phyloP scores from a whole-genome alignment of 148 eudicot species.

The Camellia granthamiana region DNA sequence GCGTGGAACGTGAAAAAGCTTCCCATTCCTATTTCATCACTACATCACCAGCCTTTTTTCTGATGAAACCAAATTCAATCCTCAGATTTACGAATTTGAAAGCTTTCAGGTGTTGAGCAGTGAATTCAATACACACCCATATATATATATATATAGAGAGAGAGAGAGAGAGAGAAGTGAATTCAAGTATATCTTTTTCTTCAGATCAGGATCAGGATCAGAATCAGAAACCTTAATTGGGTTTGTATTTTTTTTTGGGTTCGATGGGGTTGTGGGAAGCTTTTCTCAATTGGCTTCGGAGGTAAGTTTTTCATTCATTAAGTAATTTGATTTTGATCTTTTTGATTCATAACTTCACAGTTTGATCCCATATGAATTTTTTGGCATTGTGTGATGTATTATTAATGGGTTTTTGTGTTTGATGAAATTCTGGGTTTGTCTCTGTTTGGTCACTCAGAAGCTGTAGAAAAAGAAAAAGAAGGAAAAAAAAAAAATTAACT shows the following conservation, averaged over 20 bases:
- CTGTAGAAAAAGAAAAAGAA: neutral
- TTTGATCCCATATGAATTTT: neutral
- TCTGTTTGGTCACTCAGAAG: neutral
- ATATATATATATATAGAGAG: neutral
- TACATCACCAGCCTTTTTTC: neutral
- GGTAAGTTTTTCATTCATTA: slow-evolving; percentile 13
- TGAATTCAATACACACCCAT: too few relatives aligned
- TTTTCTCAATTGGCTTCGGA: slow-evolving; percentile 44
- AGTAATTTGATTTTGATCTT: neutral
- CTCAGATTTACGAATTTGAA: neutral
- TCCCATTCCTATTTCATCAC: too few relatives aligned
- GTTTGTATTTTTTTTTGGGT: neutral
- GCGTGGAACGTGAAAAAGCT: neutral
- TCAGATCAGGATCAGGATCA: slow-evolving; percentile 13
- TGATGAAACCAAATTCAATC: neutral
- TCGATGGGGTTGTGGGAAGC: slow-evolving; percentile 49
- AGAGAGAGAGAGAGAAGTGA: neutral
- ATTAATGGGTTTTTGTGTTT: neutral
- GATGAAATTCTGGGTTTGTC: slow-evolving; percentile 2
- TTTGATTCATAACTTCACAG: neutral
- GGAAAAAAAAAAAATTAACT: too few relatives aligned
- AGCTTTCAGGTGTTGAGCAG: neutral
- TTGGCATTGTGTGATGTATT: neutral
- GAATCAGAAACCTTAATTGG: slow-evolving; percentile 16
- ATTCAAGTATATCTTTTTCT: neutral